Percentiles rank a stretch among this genome's conserved stretches.
Evolutionary conservation across 2,329 filamentous ascomycete species (phyloP).

Genomic region (Neonectria punicea): DNA sequence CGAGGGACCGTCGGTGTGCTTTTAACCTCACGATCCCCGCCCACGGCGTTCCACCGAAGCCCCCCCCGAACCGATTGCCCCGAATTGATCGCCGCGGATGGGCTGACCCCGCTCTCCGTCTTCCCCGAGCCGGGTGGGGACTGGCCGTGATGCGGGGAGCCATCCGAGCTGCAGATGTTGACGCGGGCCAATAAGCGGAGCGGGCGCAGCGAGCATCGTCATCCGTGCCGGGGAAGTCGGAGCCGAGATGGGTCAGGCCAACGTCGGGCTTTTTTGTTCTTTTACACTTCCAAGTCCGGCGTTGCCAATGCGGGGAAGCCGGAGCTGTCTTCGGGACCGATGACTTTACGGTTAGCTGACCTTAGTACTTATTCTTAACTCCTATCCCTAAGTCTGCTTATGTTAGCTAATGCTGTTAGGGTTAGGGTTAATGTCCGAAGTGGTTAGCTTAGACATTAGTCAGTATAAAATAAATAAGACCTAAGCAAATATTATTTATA

Average conservation of each 20-base stretch:
- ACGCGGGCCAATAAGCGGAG: constrained; percentile 16
- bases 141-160: constrained; percentile 10
- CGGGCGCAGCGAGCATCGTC: not conserved
- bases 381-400: too few relatives aligned
- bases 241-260: constrained; percentile 12
- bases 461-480: too few relatives aligned
- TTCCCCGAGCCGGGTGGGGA: constrained; percentile 19
- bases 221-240: constrained; percentile 18
- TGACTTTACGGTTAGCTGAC: too few relatives aligned
- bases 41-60: constrained; percentile 9
- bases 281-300: not conserved
- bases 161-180: not conserved
- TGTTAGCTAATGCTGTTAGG: too few relatives aligned
- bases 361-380: too few relatives aligned
- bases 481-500: too few relatives aligned
- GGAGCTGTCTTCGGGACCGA: not conserved
- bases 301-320: not conserved
- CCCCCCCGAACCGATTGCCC: not conserved
- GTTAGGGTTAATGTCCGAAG: too few relatives aligned
- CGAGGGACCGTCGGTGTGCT: constrained; percentile 1
- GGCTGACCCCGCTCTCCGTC: constrained; percentile 18
- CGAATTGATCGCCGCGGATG: constrained; percentile 10
- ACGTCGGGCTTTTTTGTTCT: not conserved
- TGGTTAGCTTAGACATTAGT: too few relatives aligned
- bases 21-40: constrained; percentile 15